Evolutionary conservation across 2,329 filamentous ascomycete species (phyloP), one percentile per base, ranked within the genome.

Genomic region (Setomelanomma holmii): DNA sequence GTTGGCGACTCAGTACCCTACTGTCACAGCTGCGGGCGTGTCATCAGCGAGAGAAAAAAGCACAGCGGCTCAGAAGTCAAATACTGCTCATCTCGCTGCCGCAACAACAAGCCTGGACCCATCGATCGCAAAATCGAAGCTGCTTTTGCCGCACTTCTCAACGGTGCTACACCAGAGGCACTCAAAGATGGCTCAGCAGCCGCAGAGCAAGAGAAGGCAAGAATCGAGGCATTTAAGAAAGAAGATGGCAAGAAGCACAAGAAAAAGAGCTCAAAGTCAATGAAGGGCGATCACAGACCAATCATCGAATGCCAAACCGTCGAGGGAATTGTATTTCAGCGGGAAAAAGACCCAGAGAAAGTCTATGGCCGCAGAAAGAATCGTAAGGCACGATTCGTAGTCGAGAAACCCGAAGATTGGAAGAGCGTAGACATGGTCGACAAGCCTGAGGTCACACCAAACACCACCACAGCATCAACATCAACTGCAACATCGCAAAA

Each of bases 11-110:
- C 74, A 21, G 80, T 79, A 0, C 79, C 80, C 1, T 86, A 86
- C 65, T 86, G 83, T 58, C 79, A 80, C 54, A 79, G 80, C 11
- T 87, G 84, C 58, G 84, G 85, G 1, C 76, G 84, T 35, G 77
- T 84, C 2, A 84, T 85, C 34, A 78, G 80, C 57, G 67, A 70
- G 64, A 53, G 62, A 23, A 69, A 71, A 19, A 75, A 75, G 2
- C 60, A 68, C 16, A 55, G 69, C 5, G 63, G 69, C n/a, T 60
- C 69, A 21, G 61, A 70, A 36, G 68, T 78, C 24, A 85, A 84
- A 55, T 87, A 85, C 73, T 86, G 84, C 71, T 86, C 84, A 0
- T 74, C 79, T 40, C 74, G 80, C 33, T 87, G 84, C 58, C 76
- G 82, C 17, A 76, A 75, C 27, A 76, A 76, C 33, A 86, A 84